phyloP scores from a whole-genome alignment of 2,329 filamentous ascomycete species.

The Ophiostoma himal-ulmi region DNA sequence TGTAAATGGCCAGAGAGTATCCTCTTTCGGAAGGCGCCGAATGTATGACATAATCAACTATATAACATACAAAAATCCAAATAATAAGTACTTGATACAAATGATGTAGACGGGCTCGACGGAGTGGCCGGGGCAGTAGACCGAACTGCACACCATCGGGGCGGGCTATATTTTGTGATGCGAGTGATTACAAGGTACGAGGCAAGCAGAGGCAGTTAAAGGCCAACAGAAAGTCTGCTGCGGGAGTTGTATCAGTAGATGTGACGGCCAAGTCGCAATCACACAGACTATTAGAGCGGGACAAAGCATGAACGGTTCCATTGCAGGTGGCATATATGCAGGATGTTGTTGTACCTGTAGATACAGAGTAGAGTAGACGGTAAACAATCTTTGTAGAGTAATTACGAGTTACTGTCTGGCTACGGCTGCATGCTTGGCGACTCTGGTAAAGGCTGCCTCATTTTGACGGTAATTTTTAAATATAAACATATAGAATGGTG shows the following conservation, averaged over 20 bases:
- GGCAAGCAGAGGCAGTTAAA: too few species aligned
- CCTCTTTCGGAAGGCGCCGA: background rate
- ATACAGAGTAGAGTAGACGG: background rate
- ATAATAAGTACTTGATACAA: background rate
- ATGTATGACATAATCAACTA: background rate
- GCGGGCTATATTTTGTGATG: background rate
- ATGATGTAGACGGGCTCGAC: background rate
- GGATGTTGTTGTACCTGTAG: background rate
- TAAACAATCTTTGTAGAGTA: background rate
- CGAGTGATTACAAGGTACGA: too few species aligned
- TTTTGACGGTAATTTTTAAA: too few species aligned
- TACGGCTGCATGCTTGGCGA: background rate
- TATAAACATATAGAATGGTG: too few species aligned
- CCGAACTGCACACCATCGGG: background rate
- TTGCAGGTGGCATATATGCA: background rate
- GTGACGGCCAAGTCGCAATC: conserved; percentile 2
- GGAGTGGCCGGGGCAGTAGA: background rate
- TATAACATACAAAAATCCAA: background rate
- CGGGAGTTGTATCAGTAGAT: background rate
- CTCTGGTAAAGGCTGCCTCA: background rate
- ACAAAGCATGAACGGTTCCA: background rate
- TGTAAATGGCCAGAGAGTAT: background rate
- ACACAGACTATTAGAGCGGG: background rate
- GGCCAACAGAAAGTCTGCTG: too few species aligned
- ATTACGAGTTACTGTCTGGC: background rate